Percentiles rank a stretch among this genome's conserved stretches.
These are phyloP conservation scores for Hypoxylon rubiginosum DNA, from an alignment of 2,329 filamentous ascomycete species.

Conservation along the genomic window DNA sequence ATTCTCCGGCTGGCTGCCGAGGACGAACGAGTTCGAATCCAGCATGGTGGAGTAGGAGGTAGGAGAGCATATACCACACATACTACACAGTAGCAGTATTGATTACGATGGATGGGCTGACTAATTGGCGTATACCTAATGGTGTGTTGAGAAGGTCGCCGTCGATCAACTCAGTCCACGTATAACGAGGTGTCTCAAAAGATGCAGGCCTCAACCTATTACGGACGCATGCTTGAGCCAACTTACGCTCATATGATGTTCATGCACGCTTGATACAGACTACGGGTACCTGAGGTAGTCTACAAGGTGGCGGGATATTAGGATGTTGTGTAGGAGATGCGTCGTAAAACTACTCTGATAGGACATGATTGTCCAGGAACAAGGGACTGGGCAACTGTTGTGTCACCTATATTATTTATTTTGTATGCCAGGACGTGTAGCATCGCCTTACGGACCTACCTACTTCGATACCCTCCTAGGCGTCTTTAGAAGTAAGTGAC, in stretches of 20 bases:
- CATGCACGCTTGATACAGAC: constrained; percentile 12
- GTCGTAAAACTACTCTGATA: constrained; percentile 2
- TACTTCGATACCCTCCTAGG: neutral
- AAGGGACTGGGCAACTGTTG: neutral
- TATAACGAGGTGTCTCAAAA: constrained; percentile 2
- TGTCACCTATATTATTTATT: constrained; percentile 1
- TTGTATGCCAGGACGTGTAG: neutral
- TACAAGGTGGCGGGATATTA: constrained; percentile 7
- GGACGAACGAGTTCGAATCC: constrained; percentile 16
- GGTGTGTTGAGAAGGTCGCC: constrained; percentile 7
- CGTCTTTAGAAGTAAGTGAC: neutral
- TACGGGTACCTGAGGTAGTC: constrained; percentile 34
- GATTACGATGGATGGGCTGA: constrained; percentile 11
- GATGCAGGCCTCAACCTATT: constrained; percentile 7
- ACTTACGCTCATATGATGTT: constrained; percentile 16
- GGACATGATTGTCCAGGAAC: constrained; percentile 2
- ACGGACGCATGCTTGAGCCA: constrained; percentile 12
- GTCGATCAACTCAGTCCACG: constrained; percentile 1
- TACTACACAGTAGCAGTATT: constrained; percentile 7
- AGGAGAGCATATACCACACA: neutral
- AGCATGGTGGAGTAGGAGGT: neutral
- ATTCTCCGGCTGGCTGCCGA: constrained; percentile 31
- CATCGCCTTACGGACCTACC: neutral
- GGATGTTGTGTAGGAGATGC: constrained; percentile 4
- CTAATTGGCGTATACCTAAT: constrained; percentile 4